Percentiles rank a stretch among this genome's conserved stretches.
phyloP scores from a whole-genome alignment of 1,284 basidiomycete species.

The Mycena citricolor region DNA sequence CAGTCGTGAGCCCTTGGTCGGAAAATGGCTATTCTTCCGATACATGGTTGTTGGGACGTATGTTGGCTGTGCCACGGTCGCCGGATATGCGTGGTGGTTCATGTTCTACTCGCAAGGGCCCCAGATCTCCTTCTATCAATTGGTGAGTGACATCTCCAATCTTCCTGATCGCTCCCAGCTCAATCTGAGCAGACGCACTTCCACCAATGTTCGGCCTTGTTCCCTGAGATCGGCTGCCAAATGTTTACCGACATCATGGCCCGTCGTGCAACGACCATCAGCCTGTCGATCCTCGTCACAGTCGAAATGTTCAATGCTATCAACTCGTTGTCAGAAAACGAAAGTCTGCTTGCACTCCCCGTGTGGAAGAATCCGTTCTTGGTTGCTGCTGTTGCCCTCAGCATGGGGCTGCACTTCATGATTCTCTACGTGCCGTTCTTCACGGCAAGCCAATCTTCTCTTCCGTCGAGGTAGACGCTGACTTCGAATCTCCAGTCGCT shows the following conservation, averaged over 20 bases:
- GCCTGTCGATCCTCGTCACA: constrained; percentile 89
- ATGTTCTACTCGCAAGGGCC: constrained; percentile 87
- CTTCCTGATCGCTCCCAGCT: constrained; percentile 2
- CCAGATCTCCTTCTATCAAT: constrained; percentile 89
- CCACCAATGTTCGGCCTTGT: constrained; percentile 81
- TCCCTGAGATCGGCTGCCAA: constrained; percentile 88
- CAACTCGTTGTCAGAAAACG: constrained; percentile 98
- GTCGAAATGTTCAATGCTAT: constrained; percentile 99
- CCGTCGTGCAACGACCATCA: constrained; percentile 92
- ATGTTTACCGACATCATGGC: constrained; percentile 91
- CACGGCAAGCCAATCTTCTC: constrained; percentile 54
- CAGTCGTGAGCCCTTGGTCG: constrained; percentile 87
- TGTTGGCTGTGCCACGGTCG: constrained; percentile 93
- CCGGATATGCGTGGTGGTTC: constrained; percentile 99
- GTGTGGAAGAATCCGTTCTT: constrained; percentile 94
- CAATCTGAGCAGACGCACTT: constrained; percentile 75
- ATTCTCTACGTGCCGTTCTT: constrained; percentile 97
- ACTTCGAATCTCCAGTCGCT: constrained; percentile 50
- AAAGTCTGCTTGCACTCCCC: constrained; percentile 85
- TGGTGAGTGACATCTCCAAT: constrained; percentile 61
- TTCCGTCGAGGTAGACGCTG: constrained; percentile 15
- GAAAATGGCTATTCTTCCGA: constrained; percentile 93
- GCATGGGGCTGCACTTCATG: constrained; percentile 90
- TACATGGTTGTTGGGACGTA: constrained; percentile 94
- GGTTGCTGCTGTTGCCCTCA: constrained; percentile 82